A percentile compares a stretch with the other conserved stretches of the same genome.
phyloP scores from a whole-genome alignment of 768 basidiomycete species.

The Rhizopogon rudus region DNA sequence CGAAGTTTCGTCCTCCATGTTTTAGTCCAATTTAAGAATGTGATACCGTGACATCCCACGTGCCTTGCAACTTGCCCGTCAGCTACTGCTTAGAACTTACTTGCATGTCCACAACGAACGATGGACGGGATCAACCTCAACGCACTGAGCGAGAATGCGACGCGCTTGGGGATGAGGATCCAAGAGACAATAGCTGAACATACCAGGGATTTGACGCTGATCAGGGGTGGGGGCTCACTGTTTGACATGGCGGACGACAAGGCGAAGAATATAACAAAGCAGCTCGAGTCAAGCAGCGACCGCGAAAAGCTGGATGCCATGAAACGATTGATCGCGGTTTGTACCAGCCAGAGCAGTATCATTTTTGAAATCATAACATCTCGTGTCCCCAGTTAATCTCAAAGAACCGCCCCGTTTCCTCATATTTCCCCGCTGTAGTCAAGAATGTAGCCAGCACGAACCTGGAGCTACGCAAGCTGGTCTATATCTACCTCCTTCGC shows the following conservation, averaged over 20 bases:
- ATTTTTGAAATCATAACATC: slow-evolving; percentile 1
- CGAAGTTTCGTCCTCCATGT: background rate
- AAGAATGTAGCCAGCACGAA: slow-evolving; percentile 93
- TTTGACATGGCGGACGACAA: slow-evolving; percentile 79
- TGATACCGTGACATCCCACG: background rate
- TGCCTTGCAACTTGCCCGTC: background rate
- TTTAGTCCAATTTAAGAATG: background rate
- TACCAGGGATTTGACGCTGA: slow-evolving; percentile 64
- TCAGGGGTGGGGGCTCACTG: slow-evolving; percentile 47
- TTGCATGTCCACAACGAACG: slow-evolving; percentile 1
- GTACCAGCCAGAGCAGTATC: slow-evolving; percentile 24
- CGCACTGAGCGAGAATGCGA: slow-evolving; percentile 72
- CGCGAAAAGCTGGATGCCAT: slow-evolving; percentile 91
- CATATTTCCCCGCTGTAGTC: slow-evolving; percentile 95
- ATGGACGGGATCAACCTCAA: slow-evolving; percentile 33
- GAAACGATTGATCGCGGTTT: slow-evolving; percentile 89
- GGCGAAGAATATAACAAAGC: slow-evolving; percentile 73
- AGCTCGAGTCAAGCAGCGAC: slow-evolving; percentile 86
- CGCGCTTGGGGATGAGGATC: slow-evolving; percentile 75
- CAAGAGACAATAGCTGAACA: slow-evolving; percentile 81
- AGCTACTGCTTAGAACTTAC: background rate
- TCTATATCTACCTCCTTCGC: slow-evolving; percentile 94
- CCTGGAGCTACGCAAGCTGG: slow-evolving; percentile 92
- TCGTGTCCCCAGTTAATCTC: slow-evolving; percentile 69
- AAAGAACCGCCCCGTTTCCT: slow-evolving; percentile 85